These are phyloP conservation scores for Narthecium ossifragum DNA, from an alignment of 106 monocot species.

Conservation along the genomic window DNA sequence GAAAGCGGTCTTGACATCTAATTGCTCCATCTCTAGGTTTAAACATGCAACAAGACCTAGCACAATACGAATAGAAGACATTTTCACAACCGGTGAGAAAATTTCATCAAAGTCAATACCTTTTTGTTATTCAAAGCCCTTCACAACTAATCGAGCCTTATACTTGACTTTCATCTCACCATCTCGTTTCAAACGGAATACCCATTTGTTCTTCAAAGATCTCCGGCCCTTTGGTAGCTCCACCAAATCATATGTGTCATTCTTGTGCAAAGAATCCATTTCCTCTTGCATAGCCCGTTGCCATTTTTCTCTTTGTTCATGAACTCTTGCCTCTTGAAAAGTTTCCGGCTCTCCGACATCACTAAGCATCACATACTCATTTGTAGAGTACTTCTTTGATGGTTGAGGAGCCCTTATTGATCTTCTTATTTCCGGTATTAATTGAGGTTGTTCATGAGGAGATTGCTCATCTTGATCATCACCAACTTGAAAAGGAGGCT, in stretches of 20 bases:
- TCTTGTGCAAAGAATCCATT: not conserved
- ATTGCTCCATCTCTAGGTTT: too few relatives aligned
- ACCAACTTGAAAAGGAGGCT: not conserved
- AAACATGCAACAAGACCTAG: not conserved
- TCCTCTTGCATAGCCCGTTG: too few relatives aligned
- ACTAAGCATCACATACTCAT: not conserved
- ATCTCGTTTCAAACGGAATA: too few relatives aligned
- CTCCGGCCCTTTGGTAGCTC: not conserved
- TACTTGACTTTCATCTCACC: too few relatives aligned
- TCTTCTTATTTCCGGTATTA: not conserved
- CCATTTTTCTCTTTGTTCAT: not conserved
- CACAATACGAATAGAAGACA: too few relatives aligned
- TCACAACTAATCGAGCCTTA: too few relatives aligned
- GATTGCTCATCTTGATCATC: not conserved
- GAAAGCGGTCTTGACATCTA: too few relatives aligned
- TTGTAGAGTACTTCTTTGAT: not conserved
- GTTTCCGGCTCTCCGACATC: not conserved
- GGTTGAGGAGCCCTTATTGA: not conserved
- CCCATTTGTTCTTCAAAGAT: too few relatives aligned
- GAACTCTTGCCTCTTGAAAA: not conserved
- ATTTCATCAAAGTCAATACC: too few relatives aligned
- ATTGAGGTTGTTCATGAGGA: not conserved
- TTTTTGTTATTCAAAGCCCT: too few relatives aligned
- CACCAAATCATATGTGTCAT: not conserved
- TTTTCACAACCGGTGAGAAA: too few relatives aligned